A percentile compares a stretch with the other conserved stretches of the same genome.
These are phyloP conservation scores for Paradendryphiella salina DNA, from an alignment of 2,329 filamentous ascomycete genomes.

Conservation along the genomic window DNA sequence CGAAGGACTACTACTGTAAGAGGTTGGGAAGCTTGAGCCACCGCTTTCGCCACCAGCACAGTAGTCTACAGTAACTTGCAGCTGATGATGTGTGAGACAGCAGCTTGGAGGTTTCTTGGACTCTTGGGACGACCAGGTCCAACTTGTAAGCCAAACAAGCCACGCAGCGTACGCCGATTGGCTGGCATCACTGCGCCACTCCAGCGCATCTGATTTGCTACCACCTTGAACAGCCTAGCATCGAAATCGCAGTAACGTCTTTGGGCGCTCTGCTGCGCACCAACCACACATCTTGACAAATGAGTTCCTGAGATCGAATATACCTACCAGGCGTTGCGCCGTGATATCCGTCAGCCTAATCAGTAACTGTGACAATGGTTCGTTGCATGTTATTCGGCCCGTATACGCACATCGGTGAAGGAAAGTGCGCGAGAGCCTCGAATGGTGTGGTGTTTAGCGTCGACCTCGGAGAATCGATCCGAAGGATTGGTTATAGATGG, in stretches of 20 bases:
- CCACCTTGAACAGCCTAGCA: not conserved
- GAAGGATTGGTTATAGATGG: not conserved
- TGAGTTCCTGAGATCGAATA: not conserved
- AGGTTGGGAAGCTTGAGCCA: not conserved
- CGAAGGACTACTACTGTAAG: not conserved
- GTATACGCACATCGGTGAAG: not conserved
- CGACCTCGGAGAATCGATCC: no score
- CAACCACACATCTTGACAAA: not conserved
- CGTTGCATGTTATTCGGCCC: slow-evolving; percentile 1
- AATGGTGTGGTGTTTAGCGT: not conserved
- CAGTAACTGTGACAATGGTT: not conserved
- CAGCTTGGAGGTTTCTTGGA: not conserved
- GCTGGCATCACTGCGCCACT: not conserved
- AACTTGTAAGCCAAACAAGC: not conserved
- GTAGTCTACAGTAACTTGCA: not conserved
- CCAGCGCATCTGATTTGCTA: not conserved
- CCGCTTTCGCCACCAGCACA: not conserved
- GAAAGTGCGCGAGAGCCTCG: not conserved
- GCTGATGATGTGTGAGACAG: not conserved
- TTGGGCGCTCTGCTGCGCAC: not conserved
- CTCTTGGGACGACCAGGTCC: not conserved
- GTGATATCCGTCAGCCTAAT: not conserved
- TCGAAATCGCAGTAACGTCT: not conserved
- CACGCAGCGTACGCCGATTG: not conserved
- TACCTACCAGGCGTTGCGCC: not conserved